phyloP scores from a whole-genome alignment of 2,329 filamentous ascomycete species.

The Eutypella sp. region DNA sequence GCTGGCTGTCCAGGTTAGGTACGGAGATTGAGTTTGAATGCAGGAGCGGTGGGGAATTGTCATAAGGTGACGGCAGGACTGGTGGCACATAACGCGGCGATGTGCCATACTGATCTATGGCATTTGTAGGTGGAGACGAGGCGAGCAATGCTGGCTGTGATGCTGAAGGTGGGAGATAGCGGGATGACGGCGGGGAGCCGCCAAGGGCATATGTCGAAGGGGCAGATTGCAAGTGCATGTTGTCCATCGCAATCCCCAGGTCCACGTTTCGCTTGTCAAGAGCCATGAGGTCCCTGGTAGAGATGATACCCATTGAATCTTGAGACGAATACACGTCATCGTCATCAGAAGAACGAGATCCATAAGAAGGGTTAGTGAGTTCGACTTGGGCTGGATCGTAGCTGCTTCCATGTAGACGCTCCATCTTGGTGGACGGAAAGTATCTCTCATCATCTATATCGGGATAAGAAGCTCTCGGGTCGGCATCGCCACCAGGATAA shows the following conservation, averaged over 20 bases:
- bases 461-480: slow-evolving; percentile 32
- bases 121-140: slow-evolving; percentile 22
- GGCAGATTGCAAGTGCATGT: slow-evolving; percentile 34
- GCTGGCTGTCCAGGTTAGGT: slow-evolving; percentile 10
- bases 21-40: slow-evolving; percentile 21
- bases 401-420: slow-evolving; percentile 31
- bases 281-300: slow-evolving; percentile 48
- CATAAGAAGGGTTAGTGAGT: slow-evolving; percentile 27
- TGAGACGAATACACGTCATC: slow-evolving; percentile 25
- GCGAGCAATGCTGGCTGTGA: slow-evolving; percentile 32
- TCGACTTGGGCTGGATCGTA: slow-evolving; percentile 14
- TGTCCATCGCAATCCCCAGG: slow-evolving; percentile 36
- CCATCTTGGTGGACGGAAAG: slow-evolving; percentile 33
- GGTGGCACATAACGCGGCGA: slow-evolving; percentile 38
- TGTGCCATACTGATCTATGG: slow-evolving; percentile 23
- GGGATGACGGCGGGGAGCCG: slow-evolving; percentile 25
- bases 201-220: slow-evolving; percentile 32
- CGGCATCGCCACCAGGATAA: slow-evolving; percentile 17
- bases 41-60: slow-evolving; percentile 23
- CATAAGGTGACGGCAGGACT: slow-evolving; percentile 31
- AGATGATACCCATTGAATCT: slow-evolving; percentile 44
- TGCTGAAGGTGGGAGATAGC: slow-evolving; percentile 30
- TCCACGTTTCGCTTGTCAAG: slow-evolving; percentile 37
- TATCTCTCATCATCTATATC: slow-evolving; percentile 37
- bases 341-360: slow-evolving; percentile 33